Conservation (phyloP, 2,329 filamentous ascomycete genomes). For the Stagonosporopsis vannaccii region DNA sequence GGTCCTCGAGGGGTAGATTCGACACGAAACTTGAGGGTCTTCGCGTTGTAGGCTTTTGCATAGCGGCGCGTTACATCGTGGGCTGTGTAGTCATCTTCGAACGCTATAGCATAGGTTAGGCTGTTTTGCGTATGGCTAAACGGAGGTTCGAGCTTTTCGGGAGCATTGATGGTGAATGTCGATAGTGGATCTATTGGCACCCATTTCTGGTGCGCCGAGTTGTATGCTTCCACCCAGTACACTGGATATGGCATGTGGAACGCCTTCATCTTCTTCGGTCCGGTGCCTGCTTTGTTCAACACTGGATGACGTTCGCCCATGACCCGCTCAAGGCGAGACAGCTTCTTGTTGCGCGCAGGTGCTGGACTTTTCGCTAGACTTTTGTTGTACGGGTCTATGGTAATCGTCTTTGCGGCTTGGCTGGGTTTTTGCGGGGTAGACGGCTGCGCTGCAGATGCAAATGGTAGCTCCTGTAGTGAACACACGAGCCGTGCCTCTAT, state of each 20-base stretch:
- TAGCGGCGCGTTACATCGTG: slow-evolving; percentile 90
- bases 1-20: slow-evolving; percentile 68
- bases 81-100: slow-evolving; percentile 79
- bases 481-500: slow-evolving; percentile 85
- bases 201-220: slow-evolving; percentile 89
- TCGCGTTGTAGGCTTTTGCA: slow-evolving; percentile 85
- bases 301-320: slow-evolving; percentile 40
- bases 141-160: slow-evolving; percentile 81
- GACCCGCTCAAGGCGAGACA: slow-evolving; percentile 43
- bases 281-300: slow-evolving; percentile 31
- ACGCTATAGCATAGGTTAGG: slow-evolving; percentile 84
- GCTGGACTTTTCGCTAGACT: slow-evolving; percentile 27
- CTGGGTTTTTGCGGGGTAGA: slow-evolving; percentile 37
- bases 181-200: slow-evolving; percentile 85
- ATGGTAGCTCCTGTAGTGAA: slow-evolving; percentile 84
- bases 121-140: slow-evolving; percentile 77
- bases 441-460: slow-evolving; percentile 56
- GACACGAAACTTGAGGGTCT: slow-evolving; percentile 82
- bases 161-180: slow-evolving; percentile 78
- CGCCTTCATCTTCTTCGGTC: slow-evolving; percentile 56
- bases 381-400: slow-evolving; percentile 44
- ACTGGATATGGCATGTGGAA: slow-evolving; percentile 80
- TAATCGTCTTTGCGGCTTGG: slow-evolving; percentile 31
- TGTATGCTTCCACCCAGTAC: slow-evolving; percentile 94
- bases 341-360: slow-evolving; percentile 37